Evolutionary conservation across 768 basidiomycete genomes (phyloP).

Genomic region (Boletus eberwhitei): DNA sequence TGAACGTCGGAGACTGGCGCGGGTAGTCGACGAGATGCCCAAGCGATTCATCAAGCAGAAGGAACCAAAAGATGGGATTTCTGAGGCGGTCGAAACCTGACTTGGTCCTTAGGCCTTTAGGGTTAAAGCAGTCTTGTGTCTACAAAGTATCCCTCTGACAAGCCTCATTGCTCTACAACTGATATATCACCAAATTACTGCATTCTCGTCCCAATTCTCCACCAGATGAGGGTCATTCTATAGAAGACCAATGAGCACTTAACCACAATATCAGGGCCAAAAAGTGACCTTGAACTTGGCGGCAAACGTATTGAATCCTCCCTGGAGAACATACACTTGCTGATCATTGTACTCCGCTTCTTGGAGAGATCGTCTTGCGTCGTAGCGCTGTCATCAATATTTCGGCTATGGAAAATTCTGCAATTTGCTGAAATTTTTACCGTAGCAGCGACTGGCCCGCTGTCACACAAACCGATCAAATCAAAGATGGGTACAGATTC

Average conservation of each 20-base stretch:
- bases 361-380: constrained; percentile 52
- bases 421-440: constrained; percentile 37
- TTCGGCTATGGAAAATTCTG: constrained; percentile 2
- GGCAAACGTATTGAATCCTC: constrained; percentile 74
- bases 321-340: constrained; percentile 62
- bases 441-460: constrained; percentile 75
- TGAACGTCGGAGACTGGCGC: constrained; percentile 53
- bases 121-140: background rate
- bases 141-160: background rate
- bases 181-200: constrained; percentile 50
- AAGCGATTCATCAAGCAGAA: constrained; percentile 48
- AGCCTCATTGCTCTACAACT: background rate
- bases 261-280: background rate
- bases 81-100: constrained; percentile 7
- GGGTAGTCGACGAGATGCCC: constrained; percentile 60
- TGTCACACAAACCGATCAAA: constrained; percentile 24
- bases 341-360: constrained; percentile 43
- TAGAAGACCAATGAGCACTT: constrained; percentile 4
- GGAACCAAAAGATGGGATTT: constrained; percentile 29
- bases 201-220: constrained; percentile 65
- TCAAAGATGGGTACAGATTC: background rate
- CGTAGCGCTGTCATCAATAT: constrained; percentile 51
- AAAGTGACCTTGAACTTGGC: constrained; percentile 54
- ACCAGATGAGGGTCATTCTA: constrained; percentile 67
- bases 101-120: background rate